Evolutionary conservation across 2,329 filamentous ascomycete genomes (phyloP), one percentile per base, ranked within the genome.

Genomic region (Beauveria rudraprayagi): DNA sequence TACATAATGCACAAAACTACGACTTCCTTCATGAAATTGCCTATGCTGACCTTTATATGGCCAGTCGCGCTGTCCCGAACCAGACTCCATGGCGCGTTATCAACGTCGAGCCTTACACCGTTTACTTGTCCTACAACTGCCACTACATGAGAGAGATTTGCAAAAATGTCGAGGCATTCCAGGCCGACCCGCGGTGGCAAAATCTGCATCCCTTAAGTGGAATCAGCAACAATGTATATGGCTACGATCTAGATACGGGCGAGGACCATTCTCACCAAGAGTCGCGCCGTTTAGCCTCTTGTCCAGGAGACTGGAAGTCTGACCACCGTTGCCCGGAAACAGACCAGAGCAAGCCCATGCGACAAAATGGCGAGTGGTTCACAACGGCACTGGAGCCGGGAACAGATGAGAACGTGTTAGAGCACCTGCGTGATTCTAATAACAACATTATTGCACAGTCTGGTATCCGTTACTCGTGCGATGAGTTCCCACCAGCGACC

Each of bases 401-500:
- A 43, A 64, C 62, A n/a, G 14, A 26, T 28, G 52, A 44, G 37
- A 55, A 55, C 30, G 34, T 19, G 11, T 60, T 19, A 0, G 34
- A 30, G 3, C 59, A 62, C 60, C n/a, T 22, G 8, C 10, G 30
- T 24, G 17, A 28, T 41, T 40, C 43, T 53, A 10, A 19, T 22
- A 17, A 17, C 17, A 10, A 52, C 6, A 14, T 40, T 17, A n/a
- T 52, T 24, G 44, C 22, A 24, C 11, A 19, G 8, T 66, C 65
- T 14, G 19, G 52, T 17, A 24, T 69, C 3, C 57, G 61, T 17
- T 71, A 71, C 61, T 63, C 64, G n/a, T 70, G 69, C 60, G 70
- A 71, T 55, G 70, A 70, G 62, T 71, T 70, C 52, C 70, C 70
- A 4, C 66, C 69, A 0, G 66, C 65, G 4, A 64, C 64, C 6